Percentiles rank a stretch among this genome's conserved stretches.
phyloP scores from a whole-genome alignment of 768 basidiomycete species.

The Coprinellus micaceus region DNA sequence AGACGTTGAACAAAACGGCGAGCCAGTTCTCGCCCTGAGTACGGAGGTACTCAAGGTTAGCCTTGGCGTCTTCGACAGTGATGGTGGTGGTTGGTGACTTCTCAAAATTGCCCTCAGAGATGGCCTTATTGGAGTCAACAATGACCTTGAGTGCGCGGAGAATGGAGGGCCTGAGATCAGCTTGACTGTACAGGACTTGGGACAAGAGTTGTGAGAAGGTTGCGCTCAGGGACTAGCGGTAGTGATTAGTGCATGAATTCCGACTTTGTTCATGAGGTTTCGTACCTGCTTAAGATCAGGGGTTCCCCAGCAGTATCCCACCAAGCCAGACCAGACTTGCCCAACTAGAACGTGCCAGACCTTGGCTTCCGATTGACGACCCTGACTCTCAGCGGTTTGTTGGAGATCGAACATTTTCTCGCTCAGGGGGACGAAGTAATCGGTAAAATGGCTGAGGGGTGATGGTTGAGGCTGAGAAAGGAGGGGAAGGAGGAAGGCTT shows the following conservation, averaged over 20 bases:
- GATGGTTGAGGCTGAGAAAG: conserved; percentile 79
- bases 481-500: conserved; percentile 88
- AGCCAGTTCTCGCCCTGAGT: conserved; percentile 89
- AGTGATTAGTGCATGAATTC: too few relatives aligned
- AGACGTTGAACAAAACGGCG: conserved; percentile 95
- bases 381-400: conserved; percentile 70
- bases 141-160: conserved; percentile 77
- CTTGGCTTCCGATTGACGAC: conserved; percentile 81
- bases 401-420: conserved; percentile 90
- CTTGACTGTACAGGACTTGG: conserved; percentile 88
- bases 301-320: conserved; percentile 84
- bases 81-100: conserved; percentile 38
- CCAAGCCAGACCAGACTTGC: conserved; percentile 90
- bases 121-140: conserved; percentile 71
- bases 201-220: conserved; percentile 87
- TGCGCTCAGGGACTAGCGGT: conserved; percentile 70
- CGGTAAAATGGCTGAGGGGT: conserved; percentile 78
- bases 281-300: conserved; percentile 69
- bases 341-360: conserved; percentile 92
- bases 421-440: conserved; percentile 90
- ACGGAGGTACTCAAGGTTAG: conserved; percentile 69
- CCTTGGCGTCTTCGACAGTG: conserved; percentile 54
- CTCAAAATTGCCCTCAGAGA: conserved; percentile 25
- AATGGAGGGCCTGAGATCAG: conserved; percentile 76
- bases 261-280: too few relatives aligned